Evolutionary conservation across 768 basidiomycete species (phyloP), one percentile per base, ranked within the genome.

Genomic region (Kwoniella dejecticola): DNA sequence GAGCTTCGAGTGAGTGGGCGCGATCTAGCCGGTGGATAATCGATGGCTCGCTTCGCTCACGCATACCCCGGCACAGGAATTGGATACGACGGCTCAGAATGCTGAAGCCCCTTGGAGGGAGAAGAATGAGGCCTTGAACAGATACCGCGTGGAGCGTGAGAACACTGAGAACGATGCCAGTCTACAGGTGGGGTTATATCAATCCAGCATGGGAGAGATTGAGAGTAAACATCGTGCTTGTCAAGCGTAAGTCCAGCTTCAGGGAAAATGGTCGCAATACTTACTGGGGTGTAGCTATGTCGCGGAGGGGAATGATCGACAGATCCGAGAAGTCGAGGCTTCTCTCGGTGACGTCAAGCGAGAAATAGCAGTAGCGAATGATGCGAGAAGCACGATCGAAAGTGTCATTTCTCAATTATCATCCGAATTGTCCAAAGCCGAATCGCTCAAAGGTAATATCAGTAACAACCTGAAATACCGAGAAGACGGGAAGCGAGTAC

Each of bases 391-490:
- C 0, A 57, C 62, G 1, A 70, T 75, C 40, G 74, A 75, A 33
- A 36, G 56, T 2, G 77, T 72, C 29, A 84, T 91, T 27, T 81
- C 82, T 13, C 81, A 79, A 21, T 83, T 93, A 15, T 87, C 90
- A 70, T 87, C 86, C 72, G 89, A 92, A 72, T 86, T 92, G 74
- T 38, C 57, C 0, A 59, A 58, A 57, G 62, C 68, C 10, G 69
- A 66, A 45, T 68, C 60, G 12, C 63, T 69, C 38, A 67, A 64
- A 42, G 64, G 64, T 23, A 79, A 78, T 44, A 75, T 80, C 55
- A 69, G 88, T 63, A 89, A 92, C 75, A 99, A 97, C 76, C 81
- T 91, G 45, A 85, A 89, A 3, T 85, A 90, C 55, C 83, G 91
- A 59, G 84, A 84, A 70, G 81, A 91, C 23, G 82, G 83, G 57